phyloP scores from a whole-genome alignment of 768 basidiomycete genomes.

The Butyriboletus loyo region DNA sequence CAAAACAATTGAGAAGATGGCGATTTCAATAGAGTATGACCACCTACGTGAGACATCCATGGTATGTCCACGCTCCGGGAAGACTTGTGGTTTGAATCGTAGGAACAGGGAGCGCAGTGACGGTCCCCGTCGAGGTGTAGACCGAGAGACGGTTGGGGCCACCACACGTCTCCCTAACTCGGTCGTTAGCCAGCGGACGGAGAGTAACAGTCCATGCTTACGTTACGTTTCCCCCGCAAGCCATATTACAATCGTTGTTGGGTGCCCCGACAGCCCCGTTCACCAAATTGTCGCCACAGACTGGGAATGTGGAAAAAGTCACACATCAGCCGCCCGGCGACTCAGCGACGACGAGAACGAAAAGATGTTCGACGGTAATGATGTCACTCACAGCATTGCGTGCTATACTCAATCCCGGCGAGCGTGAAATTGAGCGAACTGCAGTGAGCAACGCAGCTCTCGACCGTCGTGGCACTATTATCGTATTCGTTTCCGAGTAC shows the following conservation, averaged over 20 bases:
- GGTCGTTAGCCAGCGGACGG: too few species aligned
- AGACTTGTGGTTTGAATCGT: conserved; percentile 50
- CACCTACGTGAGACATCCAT: conserved; percentile 64
- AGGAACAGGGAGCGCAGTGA: conserved; percentile 61
- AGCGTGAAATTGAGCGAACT: conserved; percentile 52
- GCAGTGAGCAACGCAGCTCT: conserved; percentile 63
- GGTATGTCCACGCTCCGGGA: conserved; percentile 61
- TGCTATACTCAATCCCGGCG: conserved; percentile 66
- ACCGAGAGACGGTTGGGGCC: conserved; percentile 71
- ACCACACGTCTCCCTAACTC: conserved; percentile 68
- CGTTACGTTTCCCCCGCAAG: conserved; percentile 67
- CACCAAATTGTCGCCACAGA: conserved; percentile 67
- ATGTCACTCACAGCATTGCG: conserved; percentile 44
- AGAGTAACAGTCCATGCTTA: too few species aligned
- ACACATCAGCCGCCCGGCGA: too few species aligned
- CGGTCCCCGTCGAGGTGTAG: conserved; percentile 50
- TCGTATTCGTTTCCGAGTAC: conserved; percentile 47
- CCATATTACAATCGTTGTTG: conserved; percentile 64
- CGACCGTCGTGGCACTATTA: conserved; percentile 47
- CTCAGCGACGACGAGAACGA: too few species aligned
- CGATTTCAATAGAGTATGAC: background rate
- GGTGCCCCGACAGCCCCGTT: conserved; percentile 53
- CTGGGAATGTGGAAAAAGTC: too few species aligned
- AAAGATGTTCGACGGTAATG: too few species aligned
- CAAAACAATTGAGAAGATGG: background rate